Evolutionary conservation across 2,329 filamentous ascomycete genomes (phyloP).

Genomic region (Aspergillus piperis): DNA sequence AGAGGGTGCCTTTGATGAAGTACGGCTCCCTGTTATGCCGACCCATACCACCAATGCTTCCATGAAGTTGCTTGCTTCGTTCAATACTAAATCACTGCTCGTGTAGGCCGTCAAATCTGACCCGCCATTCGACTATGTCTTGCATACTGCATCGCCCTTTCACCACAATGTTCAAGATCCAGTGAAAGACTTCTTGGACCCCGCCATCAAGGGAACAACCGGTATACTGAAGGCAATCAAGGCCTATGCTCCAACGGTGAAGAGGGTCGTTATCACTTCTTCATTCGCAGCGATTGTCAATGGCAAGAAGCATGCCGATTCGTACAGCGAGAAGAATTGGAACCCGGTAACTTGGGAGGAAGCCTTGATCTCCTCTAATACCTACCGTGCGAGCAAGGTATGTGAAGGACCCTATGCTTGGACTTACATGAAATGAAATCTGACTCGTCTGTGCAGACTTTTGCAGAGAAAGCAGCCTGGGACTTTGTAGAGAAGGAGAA

Average conservation of each 20-base stretch:
- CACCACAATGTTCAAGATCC: constrained; percentile 71
- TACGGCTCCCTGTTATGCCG: constrained; percentile 13
- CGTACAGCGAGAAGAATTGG: constrained; percentile 45
- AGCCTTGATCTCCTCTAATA: constrained; percentile 36
- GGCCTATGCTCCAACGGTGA: constrained; percentile 64
- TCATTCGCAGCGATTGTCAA: constrained; percentile 69
- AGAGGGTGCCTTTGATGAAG: constrained; percentile 68
- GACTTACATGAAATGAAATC: neutral
- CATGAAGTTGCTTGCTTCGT: neutral
- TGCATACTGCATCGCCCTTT: constrained; percentile 75
- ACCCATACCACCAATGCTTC: neutral
- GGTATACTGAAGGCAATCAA: constrained; percentile 65
- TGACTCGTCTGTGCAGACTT: constrained; percentile 37
- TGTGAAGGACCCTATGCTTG: neutral
- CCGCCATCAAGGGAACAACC: constrained; percentile 64
- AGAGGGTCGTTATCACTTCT: constrained; percentile 70
- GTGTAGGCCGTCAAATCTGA: constrained; percentile 57
- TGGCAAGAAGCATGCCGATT: constrained; percentile 35
- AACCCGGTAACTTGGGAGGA: constrained; percentile 49
- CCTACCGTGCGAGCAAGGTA: constrained; percentile 57
- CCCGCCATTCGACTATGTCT: constrained; percentile 69
- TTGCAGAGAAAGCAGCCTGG: constrained; percentile 70
- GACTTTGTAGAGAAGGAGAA: constrained; percentile 59
- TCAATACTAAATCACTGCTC: constrained; percentile 5
- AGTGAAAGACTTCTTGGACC: constrained; percentile 63